Conservation (phyloP, 2,329 filamentous ascomycete species). For the Incumbomyces lentus region DNA sequence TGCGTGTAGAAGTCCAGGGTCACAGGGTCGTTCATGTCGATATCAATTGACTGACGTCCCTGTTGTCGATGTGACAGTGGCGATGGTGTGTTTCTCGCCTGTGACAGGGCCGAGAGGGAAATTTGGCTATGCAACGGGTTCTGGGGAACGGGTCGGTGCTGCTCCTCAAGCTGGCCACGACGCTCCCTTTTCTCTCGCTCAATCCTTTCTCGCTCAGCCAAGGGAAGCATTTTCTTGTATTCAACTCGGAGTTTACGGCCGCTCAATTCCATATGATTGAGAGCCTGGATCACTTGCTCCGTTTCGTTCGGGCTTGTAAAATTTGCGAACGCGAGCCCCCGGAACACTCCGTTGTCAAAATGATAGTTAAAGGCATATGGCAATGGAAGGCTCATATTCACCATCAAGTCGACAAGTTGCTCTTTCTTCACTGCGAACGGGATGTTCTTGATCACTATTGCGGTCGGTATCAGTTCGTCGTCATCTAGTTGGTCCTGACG, state of each 20-base stretch:
- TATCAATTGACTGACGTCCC: constrained; percentile 36
- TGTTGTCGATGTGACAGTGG: constrained; percentile 51
- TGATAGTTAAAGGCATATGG: constrained; percentile 99
- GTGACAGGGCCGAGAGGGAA: constrained; percentile 68
- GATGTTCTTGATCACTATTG: constrained; percentile 99
- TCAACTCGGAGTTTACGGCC: constrained; percentile 90
- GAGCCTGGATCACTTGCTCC: constrained; percentile 75
- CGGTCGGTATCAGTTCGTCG: constrained; percentile 92
- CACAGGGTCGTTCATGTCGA: constrained; percentile 84
- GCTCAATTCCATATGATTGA: constrained; percentile 94
- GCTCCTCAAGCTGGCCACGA: constrained; percentile 89
- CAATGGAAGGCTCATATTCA: constrained; percentile 81
- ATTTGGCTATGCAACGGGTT: constrained; percentile 69
- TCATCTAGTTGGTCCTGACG: constrained; percentile 36
- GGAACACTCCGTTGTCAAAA: constrained; percentile 95
- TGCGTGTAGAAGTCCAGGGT: constrained; percentile 85
- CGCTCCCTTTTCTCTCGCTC: constrained; percentile 95
- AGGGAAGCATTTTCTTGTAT: constrained; percentile 98
- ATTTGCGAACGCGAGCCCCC: constrained; percentile 93
- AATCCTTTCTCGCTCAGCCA: constrained; percentile 88
- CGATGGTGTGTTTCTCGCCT: constrained; percentile 49
- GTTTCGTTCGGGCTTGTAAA: constrained; percentile 95
- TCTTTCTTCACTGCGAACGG: constrained; percentile 98
- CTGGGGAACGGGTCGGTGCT: constrained; percentile 64
- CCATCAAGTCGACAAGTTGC: constrained; percentile 85